Evolutionary conservation across 2,329 filamentous ascomycete genomes (phyloP).

Genomic region (Pleochaeta shiraiana): DNA sequence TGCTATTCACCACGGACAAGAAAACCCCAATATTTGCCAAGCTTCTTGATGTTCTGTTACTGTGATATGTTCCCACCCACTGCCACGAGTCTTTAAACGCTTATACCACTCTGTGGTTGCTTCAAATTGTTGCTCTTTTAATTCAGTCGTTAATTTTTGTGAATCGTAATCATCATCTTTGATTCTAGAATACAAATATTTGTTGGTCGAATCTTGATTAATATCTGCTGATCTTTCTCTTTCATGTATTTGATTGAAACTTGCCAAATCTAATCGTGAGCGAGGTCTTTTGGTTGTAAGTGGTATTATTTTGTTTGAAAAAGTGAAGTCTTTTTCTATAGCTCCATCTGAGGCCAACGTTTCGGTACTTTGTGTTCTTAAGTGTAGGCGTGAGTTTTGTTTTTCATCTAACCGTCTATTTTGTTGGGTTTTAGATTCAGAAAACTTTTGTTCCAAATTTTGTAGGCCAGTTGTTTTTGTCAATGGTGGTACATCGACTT

Average conservation of each 20-base stretch:
- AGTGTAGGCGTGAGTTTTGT: not conserved
- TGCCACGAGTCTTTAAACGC: constrained; percentile 4
- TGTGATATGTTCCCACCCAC: constrained; percentile 7
- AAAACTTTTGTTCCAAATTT: not conserved
- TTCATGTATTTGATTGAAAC: no score
- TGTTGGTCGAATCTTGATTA: not conserved
- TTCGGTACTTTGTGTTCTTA: not conserved
- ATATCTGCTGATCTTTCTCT: not conserved
- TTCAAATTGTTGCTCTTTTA: constrained; percentile 6
- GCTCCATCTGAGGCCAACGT: not conserved
- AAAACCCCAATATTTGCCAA: not conserved
- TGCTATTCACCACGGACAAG: no score
- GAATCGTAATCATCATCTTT: not conserved
- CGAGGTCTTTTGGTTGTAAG: not conserved
- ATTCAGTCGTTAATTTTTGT: not conserved
- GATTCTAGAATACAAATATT: no score
- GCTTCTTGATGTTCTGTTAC: constrained; percentile 3
- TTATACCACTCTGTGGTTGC: constrained; percentile 8
- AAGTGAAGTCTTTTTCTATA: not conserved
- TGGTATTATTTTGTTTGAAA: not conserved
- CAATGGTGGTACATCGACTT: not conserved
- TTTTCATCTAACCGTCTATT: not conserved
- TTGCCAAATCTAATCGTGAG: not conserved
- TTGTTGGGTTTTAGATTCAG: not conserved
- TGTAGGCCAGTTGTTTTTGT: not conserved